A percentile compares a stretch with the other conserved stretches of the same genome.
Conservation (phyloP, 2,329 filamentous ascomycete genomes). For the Fusarium sp. region DNA sequence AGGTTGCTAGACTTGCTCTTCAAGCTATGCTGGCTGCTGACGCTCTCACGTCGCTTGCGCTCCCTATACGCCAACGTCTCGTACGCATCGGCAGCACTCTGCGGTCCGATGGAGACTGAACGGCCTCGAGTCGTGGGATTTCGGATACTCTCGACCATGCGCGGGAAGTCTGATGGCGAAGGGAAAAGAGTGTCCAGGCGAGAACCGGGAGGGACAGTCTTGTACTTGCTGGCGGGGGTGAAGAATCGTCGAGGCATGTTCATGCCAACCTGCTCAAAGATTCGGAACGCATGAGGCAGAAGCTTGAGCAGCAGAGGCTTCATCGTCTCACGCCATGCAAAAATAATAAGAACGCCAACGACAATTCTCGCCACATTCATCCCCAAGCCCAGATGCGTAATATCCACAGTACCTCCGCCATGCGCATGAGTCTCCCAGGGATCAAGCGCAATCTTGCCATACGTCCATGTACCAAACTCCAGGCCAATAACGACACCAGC, state of each 20-base stretch:
- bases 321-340: slow-evolving; percentile 87
- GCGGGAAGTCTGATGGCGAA: slow-evolving; percentile 83
- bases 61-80: slow-evolving; percentile 93
- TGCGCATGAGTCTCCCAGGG: slow-evolving; percentile 55
- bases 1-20: slow-evolving; percentile 54
- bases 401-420: slow-evolving; percentile 66
- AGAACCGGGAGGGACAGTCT: slow-evolving; percentile 74
- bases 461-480: slow-evolving; percentile 85
- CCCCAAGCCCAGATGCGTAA: slow-evolving; percentile 70
- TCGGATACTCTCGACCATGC: slow-evolving; percentile 80
- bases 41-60: slow-evolving; percentile 62
- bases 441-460: slow-evolving; percentile 62
- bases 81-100: slow-evolving; percentile 95
- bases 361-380: slow-evolving; percentile 72
- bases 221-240: slow-evolving; percentile 87
- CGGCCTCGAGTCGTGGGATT: slow-evolving; percentile 74
- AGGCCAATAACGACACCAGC: slow-evolving; percentile 87
- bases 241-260: slow-evolving; percentile 90
- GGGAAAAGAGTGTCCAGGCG: slow-evolving; percentile 85
- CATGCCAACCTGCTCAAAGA: slow-evolving; percentile 80
- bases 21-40: slow-evolving; percentile 59
- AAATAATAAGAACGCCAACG: slow-evolving; percentile 82
- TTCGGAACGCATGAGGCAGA: slow-evolving; percentile 85
- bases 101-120: slow-evolving; percentile 88
- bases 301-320: slow-evolving; percentile 81